Percentiles rank a stretch among this genome's conserved stretches.
These are phyloP conservation scores for Schwanniomyces pseudopolymorphus DNA, from an alignment of 805 yeast genomes.

Conservation along the genomic window DNA sequence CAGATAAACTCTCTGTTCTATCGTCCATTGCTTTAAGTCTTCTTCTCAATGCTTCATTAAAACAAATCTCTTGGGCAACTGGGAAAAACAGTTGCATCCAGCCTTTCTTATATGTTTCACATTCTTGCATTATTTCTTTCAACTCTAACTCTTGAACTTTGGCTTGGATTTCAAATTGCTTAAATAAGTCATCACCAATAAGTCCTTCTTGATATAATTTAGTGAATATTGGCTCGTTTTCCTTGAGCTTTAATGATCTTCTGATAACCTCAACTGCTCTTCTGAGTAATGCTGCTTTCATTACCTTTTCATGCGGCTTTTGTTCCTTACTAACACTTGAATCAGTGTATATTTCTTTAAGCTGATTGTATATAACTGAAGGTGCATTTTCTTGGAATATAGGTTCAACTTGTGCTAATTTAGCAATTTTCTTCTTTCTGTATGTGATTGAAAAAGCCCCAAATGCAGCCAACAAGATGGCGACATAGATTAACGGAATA, in stretches of 20 bases:
- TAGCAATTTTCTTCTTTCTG: constrained; percentile 53
- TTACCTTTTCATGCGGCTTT: constrained; percentile 73
- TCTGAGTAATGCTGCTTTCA: constrained; percentile 59
- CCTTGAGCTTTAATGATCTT: constrained; percentile 79
- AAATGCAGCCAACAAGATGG: constrained; percentile 63
- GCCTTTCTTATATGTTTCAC: constrained; percentile 68
- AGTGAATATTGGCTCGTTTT: constrained; percentile 66
- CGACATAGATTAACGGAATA: constrained; percentile 78
- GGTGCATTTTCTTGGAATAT: constrained; percentile 72
- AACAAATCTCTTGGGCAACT: constrained; percentile 83
- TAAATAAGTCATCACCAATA: constrained; percentile 85
- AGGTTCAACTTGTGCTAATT: constrained; percentile 62
- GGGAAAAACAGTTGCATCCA: constrained; percentile 81
- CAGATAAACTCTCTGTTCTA: constrained; percentile 31
- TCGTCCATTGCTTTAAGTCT: constrained; percentile 52
- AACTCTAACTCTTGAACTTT: constrained; percentile 82
- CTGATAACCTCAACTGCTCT: constrained; percentile 84
- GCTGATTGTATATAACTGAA: constrained; percentile 58
- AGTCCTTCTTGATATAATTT: constrained; percentile 82
- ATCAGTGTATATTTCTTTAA: constrained; percentile 48
- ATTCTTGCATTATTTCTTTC: constrained; percentile 71
- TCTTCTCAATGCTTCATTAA: constrained; percentile 87
- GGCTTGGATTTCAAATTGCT: constrained; percentile 73
- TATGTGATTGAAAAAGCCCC: constrained; percentile 68
- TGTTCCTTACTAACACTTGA: constrained; percentile 36